These are phyloP conservation scores for Styphnolobium japonicum DNA, from an alignment of 306 rosid species.

Conservation along the genomic window DNA sequence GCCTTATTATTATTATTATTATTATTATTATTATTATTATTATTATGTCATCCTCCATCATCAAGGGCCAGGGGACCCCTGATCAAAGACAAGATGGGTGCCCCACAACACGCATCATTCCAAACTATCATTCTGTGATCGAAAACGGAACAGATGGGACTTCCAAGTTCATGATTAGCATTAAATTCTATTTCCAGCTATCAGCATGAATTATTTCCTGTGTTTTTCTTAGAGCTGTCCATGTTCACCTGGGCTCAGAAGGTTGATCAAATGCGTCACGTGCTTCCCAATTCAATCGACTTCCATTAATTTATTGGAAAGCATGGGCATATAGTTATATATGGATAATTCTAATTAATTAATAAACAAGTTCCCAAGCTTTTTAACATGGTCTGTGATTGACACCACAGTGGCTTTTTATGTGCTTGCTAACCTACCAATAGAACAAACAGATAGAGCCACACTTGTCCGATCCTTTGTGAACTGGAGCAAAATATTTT, in stretches of 20 bases:
- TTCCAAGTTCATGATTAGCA: slow-evolving; percentile 36
- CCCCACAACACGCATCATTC: slow-evolving; percentile 42
- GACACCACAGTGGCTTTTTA: not conserved
- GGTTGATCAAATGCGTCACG: slow-evolving; percentile 48
- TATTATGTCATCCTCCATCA: slow-evolving; percentile 21
- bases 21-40: not conserved
- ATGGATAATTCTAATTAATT: not conserved
- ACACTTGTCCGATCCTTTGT: not conserved
- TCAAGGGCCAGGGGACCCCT: slow-evolving; percentile 32
- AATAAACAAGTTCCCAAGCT: not conserved
- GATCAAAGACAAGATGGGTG: slow-evolving; percentile 28
- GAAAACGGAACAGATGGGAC: slow-evolving; percentile 49
- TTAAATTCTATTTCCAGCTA: slow-evolving; percentile 37
- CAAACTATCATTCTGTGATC: slow-evolving; percentile 46
- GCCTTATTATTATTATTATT: not conserved
- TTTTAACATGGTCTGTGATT: not conserved
- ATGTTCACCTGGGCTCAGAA: slow-evolving; percentile 13
- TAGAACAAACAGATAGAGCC: not conserved
- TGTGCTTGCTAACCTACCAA: not conserved
- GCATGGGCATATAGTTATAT: not conserved
- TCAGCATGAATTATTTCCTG: slow-evolving; percentile 1
- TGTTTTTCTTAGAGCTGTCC: slow-evolving; percentile 35
- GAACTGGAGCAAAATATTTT: not conserved
- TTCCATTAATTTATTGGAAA: not conserved
- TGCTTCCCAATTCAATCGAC: slow-evolving; percentile 27